Base-by-base conservation (phyloP, 805 yeast species). In the Ogataea glucozyma region DNA sequence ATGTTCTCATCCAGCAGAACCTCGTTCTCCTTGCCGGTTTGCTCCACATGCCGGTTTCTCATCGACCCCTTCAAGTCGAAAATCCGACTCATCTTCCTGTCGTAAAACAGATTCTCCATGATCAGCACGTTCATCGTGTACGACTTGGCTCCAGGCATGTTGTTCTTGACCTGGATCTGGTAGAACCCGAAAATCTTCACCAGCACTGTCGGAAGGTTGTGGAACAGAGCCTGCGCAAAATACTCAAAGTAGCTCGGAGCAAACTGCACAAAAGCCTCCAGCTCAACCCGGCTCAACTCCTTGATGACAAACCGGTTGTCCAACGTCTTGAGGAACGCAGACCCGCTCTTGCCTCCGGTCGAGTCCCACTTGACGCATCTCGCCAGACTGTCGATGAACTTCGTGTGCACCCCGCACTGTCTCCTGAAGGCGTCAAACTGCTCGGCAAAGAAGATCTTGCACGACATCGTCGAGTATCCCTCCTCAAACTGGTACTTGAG, bases 11-110 rank as follows among this genome's bases (percentile, higher is more conserved):
- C 99, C 42, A 93, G 66, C 19, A 93, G 67, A 1, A 93, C 99
- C 63, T 93, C 98, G 58, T 93, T 89, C 49, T 85, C 96, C 57
- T 81, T 83, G 6, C 99, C 99, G 0, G 99, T 95, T 61, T 91
- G 96, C 53, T 90, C 85, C 26, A 91, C 99, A 57, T 91, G 97
- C 51, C 99, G 74, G 64, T 93, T 93, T 48, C 99, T 72, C 98
- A 93, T 93, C 0, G 98, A 90, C 0, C 99, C 99, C 63, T 93
- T 93, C 64, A 93, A 75, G 64, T 93, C 99, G 66, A 93, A 93
- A 35, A 91, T 89, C 49, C 97, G 70, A 11, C 88, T 73, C 44
- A 90, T 85, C 52, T 83, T 84, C 42, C 82, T 75, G 51, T 86
- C 85, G 62, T 89, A 91, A 58, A 93, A 93, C 44, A 93, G 67